phyloP scores from a whole-genome alignment of 768 basidiomycete genomes.

The Lactifluus rugatus region DNA sequence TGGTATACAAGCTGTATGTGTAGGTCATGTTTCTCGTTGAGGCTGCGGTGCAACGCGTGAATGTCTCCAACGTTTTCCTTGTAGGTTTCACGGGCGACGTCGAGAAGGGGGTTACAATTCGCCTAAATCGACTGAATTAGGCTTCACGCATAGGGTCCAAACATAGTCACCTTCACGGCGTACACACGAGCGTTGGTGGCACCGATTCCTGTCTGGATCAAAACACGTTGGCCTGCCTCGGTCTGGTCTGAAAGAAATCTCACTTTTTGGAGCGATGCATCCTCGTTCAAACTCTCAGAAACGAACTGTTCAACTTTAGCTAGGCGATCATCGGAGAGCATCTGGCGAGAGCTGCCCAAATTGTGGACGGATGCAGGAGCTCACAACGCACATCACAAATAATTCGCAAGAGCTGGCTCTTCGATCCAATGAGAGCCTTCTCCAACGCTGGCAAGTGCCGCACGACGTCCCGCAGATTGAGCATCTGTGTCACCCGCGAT shows the following conservation, averaged over 20 bases:
- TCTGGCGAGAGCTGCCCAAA: conserved; percentile 30
- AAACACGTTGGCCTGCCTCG: neutral
- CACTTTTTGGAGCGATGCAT: conserved; percentile 51
- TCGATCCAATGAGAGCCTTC: conserved; percentile 48
- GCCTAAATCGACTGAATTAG: conserved; percentile 34
- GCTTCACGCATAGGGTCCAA: neutral
- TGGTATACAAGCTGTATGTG: conserved; percentile 62
- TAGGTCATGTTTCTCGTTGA: conserved; percentile 54
- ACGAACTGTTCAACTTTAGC: conserved; percentile 52
- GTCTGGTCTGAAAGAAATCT: neutral
- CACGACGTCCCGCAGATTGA: conserved; percentile 67
- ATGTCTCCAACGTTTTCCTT: conserved; percentile 91
- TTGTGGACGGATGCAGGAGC: neutral
- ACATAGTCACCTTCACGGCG: conserved; percentile 56
- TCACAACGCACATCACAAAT: conserved; percentile 42
- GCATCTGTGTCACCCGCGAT: conserved; percentile 64
- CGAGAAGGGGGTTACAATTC: conserved; percentile 73
- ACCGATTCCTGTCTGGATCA: conserved; percentile 51
- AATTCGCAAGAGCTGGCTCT: conserved; percentile 51
- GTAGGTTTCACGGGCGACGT: conserved; percentile 91
- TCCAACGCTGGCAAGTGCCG: conserved; percentile 54
- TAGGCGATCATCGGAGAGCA: conserved; percentile 68
- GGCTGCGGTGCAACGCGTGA: conserved; percentile 47
- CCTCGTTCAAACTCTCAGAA: conserved; percentile 62
- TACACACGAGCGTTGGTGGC: conserved; percentile 78